Evolutionary conservation across 805 yeast species (phyloP), one percentile per base, ranked within the genome.

Genomic region (Schizosaccharomyces cryophilus): DNA sequence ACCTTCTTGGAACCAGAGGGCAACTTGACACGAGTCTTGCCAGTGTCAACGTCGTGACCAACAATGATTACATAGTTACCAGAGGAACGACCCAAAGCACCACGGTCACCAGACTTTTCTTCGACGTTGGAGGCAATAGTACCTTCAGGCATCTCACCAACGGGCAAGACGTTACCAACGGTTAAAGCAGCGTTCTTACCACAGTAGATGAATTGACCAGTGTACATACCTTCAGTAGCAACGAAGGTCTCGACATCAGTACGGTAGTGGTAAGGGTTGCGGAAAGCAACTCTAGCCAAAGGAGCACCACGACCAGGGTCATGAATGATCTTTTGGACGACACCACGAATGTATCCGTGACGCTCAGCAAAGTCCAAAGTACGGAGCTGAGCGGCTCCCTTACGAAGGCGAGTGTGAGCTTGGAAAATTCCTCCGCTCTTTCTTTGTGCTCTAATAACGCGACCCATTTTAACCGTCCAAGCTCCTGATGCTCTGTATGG

Each of bases 251-350:
- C 97, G 78, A 87, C 95, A 81, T 95, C 88, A 78, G 85, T 78
- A 80, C 84, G 89, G 87, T 85, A 90, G 82, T 81, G 87, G 95
- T 90, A 90, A 78, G 98, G 97, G 78, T 93, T 97, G 77, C 97
- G 87, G 96, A 90, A 90, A 69, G 80, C 89, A 77, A 90, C 96
- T 81, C 86, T 89, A 72, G 96, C 98, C 75, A 90, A 84, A 75
- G 98, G 98, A 78, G 98, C 98, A 82, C 98, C 98, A 79, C 98
- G 84, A 77, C 98, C 98, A 74, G 98, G 93, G 76, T 90, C 98
- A 81, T 90, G 98, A 79, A 93, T 80, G 78, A 90, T 93, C 78
- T 85, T 90, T 85, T 89, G 90, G 72, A 90, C 98, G 70, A 93
- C 82, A 80, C 98, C 98, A 80, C 97, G 94, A 74, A 90, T 84